phyloP scores from a whole-genome alignment of 164 flowering plant species.

The grape (Vitis vinifera) region DNA sequence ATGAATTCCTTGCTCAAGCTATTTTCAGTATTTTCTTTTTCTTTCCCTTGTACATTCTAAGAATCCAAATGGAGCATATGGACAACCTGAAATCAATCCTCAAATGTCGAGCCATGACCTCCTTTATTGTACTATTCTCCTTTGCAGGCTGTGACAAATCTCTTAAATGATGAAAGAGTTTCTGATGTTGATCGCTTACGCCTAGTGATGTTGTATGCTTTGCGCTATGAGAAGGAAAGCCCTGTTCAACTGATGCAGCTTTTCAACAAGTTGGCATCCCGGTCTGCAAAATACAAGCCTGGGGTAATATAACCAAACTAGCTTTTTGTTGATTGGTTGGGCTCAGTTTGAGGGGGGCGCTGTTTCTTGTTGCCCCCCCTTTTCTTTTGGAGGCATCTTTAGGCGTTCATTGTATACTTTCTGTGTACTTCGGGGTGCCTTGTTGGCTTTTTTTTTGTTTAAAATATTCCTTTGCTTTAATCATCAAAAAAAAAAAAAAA shows the following conservation, averaged over 20 bases:
- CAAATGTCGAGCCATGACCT: slow-evolving; percentile 4
- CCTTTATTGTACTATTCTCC: background rate
- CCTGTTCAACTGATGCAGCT: slow-evolving; percentile 99
- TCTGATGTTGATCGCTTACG: slow-evolving; percentile 89
- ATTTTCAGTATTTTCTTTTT: too few relatives aligned
- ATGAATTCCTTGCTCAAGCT: too few relatives aligned
- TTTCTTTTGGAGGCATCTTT: too few relatives aligned
- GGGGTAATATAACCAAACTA: slow-evolving; percentile 65
- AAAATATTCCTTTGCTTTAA: too few relatives aligned
- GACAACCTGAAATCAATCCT: background rate
- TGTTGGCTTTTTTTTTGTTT: too few relatives aligned
- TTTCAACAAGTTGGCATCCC: slow-evolving; percentile 83
- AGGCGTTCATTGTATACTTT: too few relatives aligned
- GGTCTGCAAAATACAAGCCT: slow-evolving; percentile 88
- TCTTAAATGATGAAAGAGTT: slow-evolving; percentile 73
- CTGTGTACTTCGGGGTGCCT: too few relatives aligned
- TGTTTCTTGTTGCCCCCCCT: too few relatives aligned
- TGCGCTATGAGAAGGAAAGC: slow-evolving; percentile 98
- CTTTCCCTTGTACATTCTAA: too few relatives aligned
- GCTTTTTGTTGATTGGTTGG: background rate
- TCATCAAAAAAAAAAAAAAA: too few relatives aligned
- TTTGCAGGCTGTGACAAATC: slow-evolving; percentile 83
- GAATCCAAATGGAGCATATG: too few relatives aligned
- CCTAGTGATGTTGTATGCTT: slow-evolving; percentile 89
- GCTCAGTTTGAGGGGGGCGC: too few relatives aligned